Evolutionary conservation across 2,329 filamentous ascomycete species (phyloP), one percentile per base, ranked within the genome.

Genomic region (Aureobasidium sp.): DNA sequence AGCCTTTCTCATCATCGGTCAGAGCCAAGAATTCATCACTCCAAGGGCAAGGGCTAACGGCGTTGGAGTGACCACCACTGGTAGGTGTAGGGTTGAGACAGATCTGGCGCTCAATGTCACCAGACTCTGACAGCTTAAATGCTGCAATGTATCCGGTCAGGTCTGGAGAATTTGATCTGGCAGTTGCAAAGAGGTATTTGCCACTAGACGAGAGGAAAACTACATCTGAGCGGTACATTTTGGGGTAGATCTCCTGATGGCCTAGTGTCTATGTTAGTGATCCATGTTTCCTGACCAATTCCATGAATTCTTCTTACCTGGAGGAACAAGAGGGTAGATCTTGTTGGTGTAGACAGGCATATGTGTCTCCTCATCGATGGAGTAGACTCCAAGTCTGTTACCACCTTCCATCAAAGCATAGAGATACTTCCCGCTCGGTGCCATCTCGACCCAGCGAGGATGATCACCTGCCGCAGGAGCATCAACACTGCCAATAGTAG

Each of bases 351-450:
- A 94, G 20, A 90, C 82, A 13, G 91, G 91, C 71, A 90, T 77
- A 73, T 86, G 87, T 4, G 88, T 90, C 48, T 79, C 73, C 62
- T 86, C 83, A 73, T 94, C 88, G 74, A 96, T 85, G 66, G 89
- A 82, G 75, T 94, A 96, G 69, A 92, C 88, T 73, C 85, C 90
- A 62, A 96, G 77, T 57, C 87, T 81, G 77, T 96, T 96, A 61
- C 90, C 90, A n/a, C 87, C 87, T 76, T 96, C 91, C 89, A 94
- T 95, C 68, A 96, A 81, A 8, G 84, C 90, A 76, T 95, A 96
- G 62, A 96, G 81, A 74, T 91, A 92, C 63, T 86, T 83, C 24
- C 89, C 90, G 1, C 83, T 83, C 2, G 87, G 87, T 73, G 93
- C 89, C 72, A 95, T 87, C 68, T 90, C 90, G 15, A 95, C 89